Evolutionary conservation across 306 rosid species (phyloP).

Genomic region (Hippophae tibetana): DNA sequence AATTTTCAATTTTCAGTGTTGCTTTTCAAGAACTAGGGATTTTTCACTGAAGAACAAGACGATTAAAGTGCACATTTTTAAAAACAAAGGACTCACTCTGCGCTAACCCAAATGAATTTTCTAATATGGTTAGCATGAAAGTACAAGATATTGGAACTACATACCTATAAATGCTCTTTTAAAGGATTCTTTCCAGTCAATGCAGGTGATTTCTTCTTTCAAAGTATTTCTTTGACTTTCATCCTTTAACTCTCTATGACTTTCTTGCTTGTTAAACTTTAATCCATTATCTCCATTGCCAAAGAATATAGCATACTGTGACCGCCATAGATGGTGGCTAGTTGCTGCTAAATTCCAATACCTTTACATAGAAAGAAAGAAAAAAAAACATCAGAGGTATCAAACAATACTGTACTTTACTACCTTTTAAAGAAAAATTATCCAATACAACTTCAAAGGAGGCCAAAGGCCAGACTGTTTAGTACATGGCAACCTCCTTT

Average conservation of each 20-base stretch:
- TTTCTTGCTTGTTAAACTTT: constrained; percentile 4
- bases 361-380: constrained; percentile 33
- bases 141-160: background rate
- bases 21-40: no score
- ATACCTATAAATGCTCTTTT: constrained; percentile 53
- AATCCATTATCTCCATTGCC: constrained; percentile 25
- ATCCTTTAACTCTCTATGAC: constrained; percentile 19
- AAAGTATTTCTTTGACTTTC: constrained; percentile 6
- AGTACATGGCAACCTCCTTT: background rate
- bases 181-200: constrained; percentile 59
- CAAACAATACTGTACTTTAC: constrained; percentile 2
- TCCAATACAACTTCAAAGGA: background rate
- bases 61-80: no score
- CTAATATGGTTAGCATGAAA: no score
- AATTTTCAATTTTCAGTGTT: no score
- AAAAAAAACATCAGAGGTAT: constrained; percentile 15
- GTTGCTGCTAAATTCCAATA: constrained; percentile 77
- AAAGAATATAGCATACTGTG: constrained; percentile 38
- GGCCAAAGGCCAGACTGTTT: background rate
- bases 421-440: background rate
- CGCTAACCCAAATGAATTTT: no score
- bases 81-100: no score
- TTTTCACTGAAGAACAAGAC: no score
- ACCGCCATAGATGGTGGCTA: constrained; percentile 58
- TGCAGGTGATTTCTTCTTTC: constrained; percentile 9